phyloP scores from a whole-genome alignment of 176 grass and related monocot genomes.

The Dendrocalamus sinicus region DNA sequence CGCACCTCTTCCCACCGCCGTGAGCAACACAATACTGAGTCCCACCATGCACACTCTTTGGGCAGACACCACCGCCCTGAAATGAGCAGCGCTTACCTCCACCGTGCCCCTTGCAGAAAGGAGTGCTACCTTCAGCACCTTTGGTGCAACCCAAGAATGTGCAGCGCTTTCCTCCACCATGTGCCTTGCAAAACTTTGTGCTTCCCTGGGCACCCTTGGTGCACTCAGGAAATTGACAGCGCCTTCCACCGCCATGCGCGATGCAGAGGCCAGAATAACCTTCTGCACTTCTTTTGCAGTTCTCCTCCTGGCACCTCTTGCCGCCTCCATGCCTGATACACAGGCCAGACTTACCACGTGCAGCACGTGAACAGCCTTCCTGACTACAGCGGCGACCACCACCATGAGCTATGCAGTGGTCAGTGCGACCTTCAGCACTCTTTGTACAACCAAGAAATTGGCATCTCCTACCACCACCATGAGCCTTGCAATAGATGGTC shows the following conservation, averaged over 20 bases:
- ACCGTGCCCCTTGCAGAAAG: constrained; percentile 77
- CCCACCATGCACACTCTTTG: constrained; percentile 72
- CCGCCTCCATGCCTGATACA: constrained; percentile 90
- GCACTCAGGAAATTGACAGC: constrained; percentile 67
- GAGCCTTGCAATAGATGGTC: constrained; percentile 84
- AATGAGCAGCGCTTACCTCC: constrained; percentile 78
- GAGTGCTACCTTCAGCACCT: constrained; percentile 84
- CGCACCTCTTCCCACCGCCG: constrained; percentile 75
- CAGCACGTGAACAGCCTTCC: constrained; percentile 65
- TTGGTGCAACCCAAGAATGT: constrained; percentile 72
- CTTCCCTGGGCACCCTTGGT: constrained; percentile 81
- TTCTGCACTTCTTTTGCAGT: constrained; percentile 78
- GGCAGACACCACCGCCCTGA: constrained; percentile 70
- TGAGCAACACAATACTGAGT: constrained; percentile 74
- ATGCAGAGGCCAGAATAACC: constrained; percentile 78
- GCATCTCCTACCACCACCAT: constrained; percentile 77
- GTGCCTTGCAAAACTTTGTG: constrained; percentile 78
- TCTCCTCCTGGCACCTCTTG: constrained; percentile 71
- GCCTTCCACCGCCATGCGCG: constrained; percentile 72
- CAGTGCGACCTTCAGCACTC: constrained; percentile 71
- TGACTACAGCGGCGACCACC: constrained; percentile 64
- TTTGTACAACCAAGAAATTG: constrained; percentile 74
- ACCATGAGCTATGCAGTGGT: constrained; percentile 75
- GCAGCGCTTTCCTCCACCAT: constrained; percentile 88
- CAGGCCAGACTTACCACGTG: constrained; percentile 79